A percentile compares a stretch with the other conserved stretches of the same genome.
Evolutionary conservation across 2,329 filamentous ascomycete species (phyloP).

Genomic region (Didymella sp.): DNA sequence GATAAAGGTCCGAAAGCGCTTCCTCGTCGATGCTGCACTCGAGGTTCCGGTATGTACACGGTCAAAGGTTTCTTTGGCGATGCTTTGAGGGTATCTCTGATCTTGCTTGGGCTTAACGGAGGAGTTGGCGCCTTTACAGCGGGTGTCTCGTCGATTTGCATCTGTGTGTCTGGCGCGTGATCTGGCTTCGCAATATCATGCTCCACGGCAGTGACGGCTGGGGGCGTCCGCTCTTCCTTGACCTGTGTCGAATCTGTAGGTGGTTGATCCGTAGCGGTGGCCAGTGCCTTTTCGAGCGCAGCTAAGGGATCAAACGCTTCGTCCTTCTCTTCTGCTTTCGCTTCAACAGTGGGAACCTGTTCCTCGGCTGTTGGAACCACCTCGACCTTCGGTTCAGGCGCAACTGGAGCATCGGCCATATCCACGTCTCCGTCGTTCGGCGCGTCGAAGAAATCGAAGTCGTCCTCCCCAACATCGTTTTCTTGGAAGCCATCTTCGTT

Average conservation of each 20-base stretch:
- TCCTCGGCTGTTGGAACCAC: slow-evolving; percentile 7
- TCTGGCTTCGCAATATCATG: background rate
- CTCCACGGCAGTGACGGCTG: background rate
- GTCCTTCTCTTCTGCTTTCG: slow-evolving; percentile 27
- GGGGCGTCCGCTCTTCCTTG: slow-evolving; percentile 1
- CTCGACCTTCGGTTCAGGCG: slow-evolving; percentile 25
- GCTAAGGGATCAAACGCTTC: slow-evolving; percentile 38
- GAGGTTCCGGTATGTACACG: slow-evolving; percentile 10
- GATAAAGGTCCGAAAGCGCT: slow-evolving; percentile 60
- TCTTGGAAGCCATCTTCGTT: slow-evolving; percentile 74
- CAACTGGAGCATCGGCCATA: slow-evolving; percentile 40
- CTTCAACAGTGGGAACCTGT: background rate
- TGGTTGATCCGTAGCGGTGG: slow-evolving; percentile 15
- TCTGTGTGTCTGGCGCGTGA: background rate
- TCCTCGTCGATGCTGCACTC: slow-evolving; percentile 32
- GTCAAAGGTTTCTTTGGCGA: slow-evolving; percentile 36
- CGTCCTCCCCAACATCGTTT: slow-evolving; percentile 78
- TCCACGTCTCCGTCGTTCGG: slow-evolving; percentile 53
- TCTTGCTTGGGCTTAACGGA: slow-evolving; percentile 52
- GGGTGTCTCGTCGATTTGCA: background rate
- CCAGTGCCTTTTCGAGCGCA: slow-evolving; percentile 41
- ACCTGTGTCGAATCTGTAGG: background rate
- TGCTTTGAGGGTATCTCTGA: slow-evolving; percentile 58
- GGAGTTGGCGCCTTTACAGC: slow-evolving; percentile 40
- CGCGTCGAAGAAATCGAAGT: slow-evolving; percentile 85